A percentile compares a stretch with the other conserved stretches of the same genome.
phyloP scores from a whole-genome alignment of 331 rosid species.

The Malus hybrid region DNA sequence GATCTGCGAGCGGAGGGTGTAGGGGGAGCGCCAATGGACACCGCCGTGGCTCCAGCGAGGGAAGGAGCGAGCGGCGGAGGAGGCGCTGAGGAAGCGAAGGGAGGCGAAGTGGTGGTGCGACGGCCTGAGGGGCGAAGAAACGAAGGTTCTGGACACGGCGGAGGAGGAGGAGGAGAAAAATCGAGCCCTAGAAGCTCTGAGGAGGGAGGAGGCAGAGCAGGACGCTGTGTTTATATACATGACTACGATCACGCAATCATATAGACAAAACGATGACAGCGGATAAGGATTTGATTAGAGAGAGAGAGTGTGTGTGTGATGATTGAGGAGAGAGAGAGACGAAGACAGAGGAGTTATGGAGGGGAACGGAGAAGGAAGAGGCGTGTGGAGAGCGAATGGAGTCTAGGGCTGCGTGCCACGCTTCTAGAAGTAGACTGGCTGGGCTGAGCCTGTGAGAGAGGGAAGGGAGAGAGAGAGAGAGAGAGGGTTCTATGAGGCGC shows the following conservation, averaged over 20 bases:
- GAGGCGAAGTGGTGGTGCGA: slow-evolving; percentile 8
- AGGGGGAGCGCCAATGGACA: slow-evolving; percentile 62
- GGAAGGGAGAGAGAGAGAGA: no score
- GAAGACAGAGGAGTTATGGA: slow-evolving; percentile 13
- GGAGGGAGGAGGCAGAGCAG: slow-evolving; percentile 58
- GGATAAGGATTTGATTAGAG: slow-evolving; percentile 3
- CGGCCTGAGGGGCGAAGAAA: slow-evolving; percentile 10
- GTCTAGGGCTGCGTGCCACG: slow-evolving; percentile 51
- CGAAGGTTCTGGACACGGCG: slow-evolving; percentile 36
- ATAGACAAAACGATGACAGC: not conserved
- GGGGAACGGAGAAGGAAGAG: not conserved
- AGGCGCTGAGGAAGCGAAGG: slow-evolving; percentile 32
- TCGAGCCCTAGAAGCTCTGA: slow-evolving; percentile 58
- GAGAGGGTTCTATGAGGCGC: not conserved
- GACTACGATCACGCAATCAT: slow-evolving; percentile 38
- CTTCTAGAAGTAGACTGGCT: slow-evolving; percentile 3
- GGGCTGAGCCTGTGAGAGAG: not conserved
- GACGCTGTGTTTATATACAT: slow-evolving; percentile 41
- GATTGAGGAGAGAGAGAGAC: not conserved
- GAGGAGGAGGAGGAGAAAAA: slow-evolving; percentile 15
- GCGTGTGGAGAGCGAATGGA: slow-evolving; percentile 31
- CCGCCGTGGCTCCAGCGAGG: slow-evolving; percentile 92
- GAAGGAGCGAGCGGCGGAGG: slow-evolving; percentile 31
- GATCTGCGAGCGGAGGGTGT: slow-evolving; percentile 82
- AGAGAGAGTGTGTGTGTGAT: not conserved